Evolutionary conservation across 2,329 filamentous ascomycete genomes (phyloP).

Genomic region (Calonectria hawksworthii): DNA sequence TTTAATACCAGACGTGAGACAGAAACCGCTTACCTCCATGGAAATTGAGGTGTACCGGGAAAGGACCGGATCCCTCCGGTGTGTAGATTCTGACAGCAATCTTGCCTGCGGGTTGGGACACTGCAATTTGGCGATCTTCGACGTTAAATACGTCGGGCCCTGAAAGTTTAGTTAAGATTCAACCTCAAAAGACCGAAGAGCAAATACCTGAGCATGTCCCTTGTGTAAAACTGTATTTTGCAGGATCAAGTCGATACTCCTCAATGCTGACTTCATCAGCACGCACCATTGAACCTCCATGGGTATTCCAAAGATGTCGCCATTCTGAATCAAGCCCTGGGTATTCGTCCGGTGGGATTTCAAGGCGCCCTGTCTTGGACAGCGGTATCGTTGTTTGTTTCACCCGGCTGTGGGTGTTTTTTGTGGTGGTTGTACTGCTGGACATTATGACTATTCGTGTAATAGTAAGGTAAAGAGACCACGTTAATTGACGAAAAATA

Average conservation of each 20-base stretch:
- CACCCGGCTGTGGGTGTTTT: not conserved
- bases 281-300: slow-evolving; percentile 44
- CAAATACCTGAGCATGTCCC: slow-evolving; percentile 41
- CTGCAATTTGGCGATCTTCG: slow-evolving; percentile 39
- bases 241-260: slow-evolving; percentile 42
- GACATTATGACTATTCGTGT: not conserved
- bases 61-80: slow-evolving; percentile 44
- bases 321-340: slow-evolving; percentile 46
- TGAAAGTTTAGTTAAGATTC: not conserved
- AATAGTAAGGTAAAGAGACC: not conserved
- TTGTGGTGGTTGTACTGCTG: not conserved
- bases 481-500: not conserved
- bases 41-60: slow-evolving; percentile 44
- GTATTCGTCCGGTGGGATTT: slow-evolving; percentile 23
- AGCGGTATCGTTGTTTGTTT: not conserved
- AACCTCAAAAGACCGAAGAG: not conserved
- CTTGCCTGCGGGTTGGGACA: slow-evolving; percentile 40
- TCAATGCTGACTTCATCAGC: slow-evolving; percentile 48
- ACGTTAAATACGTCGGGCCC: slow-evolving; percentile 28
- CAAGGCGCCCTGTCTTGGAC: not conserved
- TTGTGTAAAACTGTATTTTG: slow-evolving; percentile 48
- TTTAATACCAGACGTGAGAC: not conserved
- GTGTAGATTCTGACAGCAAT: slow-evolving; percentile 45
- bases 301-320: slow-evolving; percentile 44
- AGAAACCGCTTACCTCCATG: slow-evolving; percentile 37